phyloP scores from a whole-genome alignment of 805 yeast species.

The Hanseniaspora lachancei region DNA sequence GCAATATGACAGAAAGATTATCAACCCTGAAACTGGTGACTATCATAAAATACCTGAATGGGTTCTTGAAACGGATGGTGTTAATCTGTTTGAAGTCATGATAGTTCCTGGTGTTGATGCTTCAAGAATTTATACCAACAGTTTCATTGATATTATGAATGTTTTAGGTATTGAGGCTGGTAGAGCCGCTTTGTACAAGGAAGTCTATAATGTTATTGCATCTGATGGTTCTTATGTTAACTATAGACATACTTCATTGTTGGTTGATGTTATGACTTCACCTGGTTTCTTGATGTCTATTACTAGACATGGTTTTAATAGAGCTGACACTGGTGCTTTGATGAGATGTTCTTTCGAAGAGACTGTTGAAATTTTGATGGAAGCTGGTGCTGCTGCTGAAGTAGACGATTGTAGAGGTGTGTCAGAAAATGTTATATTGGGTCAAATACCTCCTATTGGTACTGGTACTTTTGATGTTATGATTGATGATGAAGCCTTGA shows the following conservation, averaged over 20 bases:
- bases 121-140: conserved; percentile 81
- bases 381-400: conserved; percentile 97
- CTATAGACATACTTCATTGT: conserved; percentile 93
- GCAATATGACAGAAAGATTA: conserved; percentile 55
- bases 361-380: conserved; percentile 92
- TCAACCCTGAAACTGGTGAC: conserved; percentile 73
- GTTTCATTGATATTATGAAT: conserved; percentile 86
- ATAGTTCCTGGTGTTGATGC: conserved; percentile 91
- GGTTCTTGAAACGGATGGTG: conserved; percentile 99
- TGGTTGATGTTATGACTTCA: conserved; percentile 97
- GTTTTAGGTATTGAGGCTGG: conserved; percentile 98
- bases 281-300: conserved; percentile 97
- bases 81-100: conserved; percentile 87
- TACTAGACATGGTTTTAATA: conserved; percentile 97
- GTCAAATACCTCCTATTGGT: conserved; percentile 97
- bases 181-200: conserved; percentile 83
- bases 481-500: conserved; percentile 80
- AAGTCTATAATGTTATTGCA: conserved; percentile 92
- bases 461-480: conserved; percentile 95
- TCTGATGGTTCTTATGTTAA: conserved; percentile 99
- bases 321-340: conserved; percentile 96
- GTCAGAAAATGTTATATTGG: conserved; percentile 92
- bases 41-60: conserved; percentile 84
- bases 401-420: conserved; percentile 97
- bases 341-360: conserved; percentile 99